Conservation (phyloP, 371 early-diverging fungal species). For the Choanephora cucurbitarum region DNA sequence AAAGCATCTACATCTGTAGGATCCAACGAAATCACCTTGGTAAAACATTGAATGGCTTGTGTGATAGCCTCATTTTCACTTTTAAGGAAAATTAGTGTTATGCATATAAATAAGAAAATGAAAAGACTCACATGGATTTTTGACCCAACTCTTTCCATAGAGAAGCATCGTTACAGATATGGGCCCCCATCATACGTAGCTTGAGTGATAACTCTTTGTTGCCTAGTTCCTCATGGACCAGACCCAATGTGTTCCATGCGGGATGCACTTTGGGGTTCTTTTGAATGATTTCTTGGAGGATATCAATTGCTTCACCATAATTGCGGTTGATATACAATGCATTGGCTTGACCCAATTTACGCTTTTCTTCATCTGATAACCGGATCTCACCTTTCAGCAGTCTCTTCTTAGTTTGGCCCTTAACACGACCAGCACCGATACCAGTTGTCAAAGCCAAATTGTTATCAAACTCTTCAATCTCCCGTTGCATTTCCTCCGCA, state of each 20-base stretch:
- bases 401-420: conserved; percentile 17
- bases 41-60: conserved; percentile 84
- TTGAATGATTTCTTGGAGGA: conserved; percentile 77
- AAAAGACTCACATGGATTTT: conserved; percentile 63
- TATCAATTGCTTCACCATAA: conserved; percentile 65
- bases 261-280: conserved; percentile 67
- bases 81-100: too few relatives aligned
- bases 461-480: conserved; percentile 44
- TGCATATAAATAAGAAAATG: not conserved
- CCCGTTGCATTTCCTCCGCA: conserved; percentile 32
- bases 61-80: conserved; percentile 68
- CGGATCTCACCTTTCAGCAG: conserved; percentile 27
- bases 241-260: conserved; percentile 88
- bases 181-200: conserved; percentile 88
- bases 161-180: conserved; percentile 73
- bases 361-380: conserved; percentile 56
- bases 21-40: conserved; percentile 65
- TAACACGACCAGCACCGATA: conserved; percentile 29
- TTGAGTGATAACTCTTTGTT: conserved; percentile 75
- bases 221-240: conserved; percentile 90
- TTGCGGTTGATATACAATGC: conserved; percentile 68
- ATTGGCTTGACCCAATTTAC: conserved; percentile 76
- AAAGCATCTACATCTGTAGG: conserved; percentile 70
- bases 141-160: conserved; percentile 88
- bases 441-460: conserved; percentile 37